Conservation (phyloP, 1,284 basidiomycete species). For the Trametes sp. region DNA sequence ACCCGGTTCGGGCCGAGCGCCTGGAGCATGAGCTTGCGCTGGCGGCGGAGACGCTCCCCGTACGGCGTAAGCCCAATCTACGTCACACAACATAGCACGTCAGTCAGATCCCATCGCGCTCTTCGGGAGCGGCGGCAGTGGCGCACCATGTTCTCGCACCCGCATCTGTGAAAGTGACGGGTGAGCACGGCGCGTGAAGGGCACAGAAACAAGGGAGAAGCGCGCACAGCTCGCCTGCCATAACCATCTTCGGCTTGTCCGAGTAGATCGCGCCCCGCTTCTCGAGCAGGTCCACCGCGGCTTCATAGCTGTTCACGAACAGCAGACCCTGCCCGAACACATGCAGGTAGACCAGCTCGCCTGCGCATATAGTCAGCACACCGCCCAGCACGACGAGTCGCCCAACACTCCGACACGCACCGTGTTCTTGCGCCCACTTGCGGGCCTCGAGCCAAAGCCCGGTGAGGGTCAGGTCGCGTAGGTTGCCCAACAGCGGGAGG, state of each 20-base stretch:
- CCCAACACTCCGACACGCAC: conserved; percentile 26
- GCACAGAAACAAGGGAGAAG: conserved; percentile 10
- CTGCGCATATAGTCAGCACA: conserved; percentile 45
- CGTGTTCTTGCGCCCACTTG: conserved; percentile 43
- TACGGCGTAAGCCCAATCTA: conserved; percentile 74
- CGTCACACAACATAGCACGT: conserved; percentile 5
- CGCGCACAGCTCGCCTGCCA: conserved; percentile 61
- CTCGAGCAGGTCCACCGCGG: conserved; percentile 67
- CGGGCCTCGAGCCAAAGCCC: conserved; percentile 50
- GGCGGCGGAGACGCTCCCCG: conserved; percentile 66
- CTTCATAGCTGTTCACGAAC: conserved; percentile 68
- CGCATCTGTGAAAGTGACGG: conserved; percentile 51
- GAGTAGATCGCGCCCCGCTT: conserved; percentile 74
- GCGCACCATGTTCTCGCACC: conserved; percentile 71
- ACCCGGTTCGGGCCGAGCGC: conserved; percentile 63
- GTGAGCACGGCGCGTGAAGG: conserved; percentile 18
- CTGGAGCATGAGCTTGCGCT: conserved; percentile 68
- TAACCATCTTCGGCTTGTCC: conserved; percentile 71
- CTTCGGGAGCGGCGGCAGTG: conserved; percentile 12
- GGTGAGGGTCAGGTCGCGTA: conserved; percentile 62
- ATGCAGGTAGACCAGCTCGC: conserved; percentile 71
- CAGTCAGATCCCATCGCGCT: conserved; percentile 14
- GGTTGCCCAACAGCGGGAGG: conserved; percentile 68
- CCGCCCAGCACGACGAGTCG: not conserved
- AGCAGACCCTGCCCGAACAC: conserved; percentile 69